Evolutionary conservation across 805 yeast genomes (phyloP).

Genomic region (Kluyveromyces wickerhamii): DNA sequence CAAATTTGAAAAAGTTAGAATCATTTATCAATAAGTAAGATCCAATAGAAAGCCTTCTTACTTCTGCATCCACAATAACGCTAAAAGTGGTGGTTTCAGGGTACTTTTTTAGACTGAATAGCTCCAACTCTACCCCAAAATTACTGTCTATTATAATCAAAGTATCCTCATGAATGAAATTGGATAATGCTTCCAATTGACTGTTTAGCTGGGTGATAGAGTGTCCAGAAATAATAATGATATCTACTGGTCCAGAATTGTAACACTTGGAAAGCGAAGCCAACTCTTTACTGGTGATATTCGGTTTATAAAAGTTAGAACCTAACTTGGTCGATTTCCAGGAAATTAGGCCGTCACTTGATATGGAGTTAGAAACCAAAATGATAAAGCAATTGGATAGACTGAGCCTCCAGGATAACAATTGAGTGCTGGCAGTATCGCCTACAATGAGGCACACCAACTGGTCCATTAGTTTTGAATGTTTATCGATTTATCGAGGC

Average conservation of each 20-base stretch:
- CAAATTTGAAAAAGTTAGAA: slow-evolving; percentile 20
- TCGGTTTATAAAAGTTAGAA: slow-evolving; percentile 28
- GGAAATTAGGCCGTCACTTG: slow-evolving; percentile 27
- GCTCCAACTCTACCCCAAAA: slow-evolving; percentile 27
- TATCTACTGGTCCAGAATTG: slow-evolving; percentile 12
- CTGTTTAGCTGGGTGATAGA: slow-evolving; percentile 21
- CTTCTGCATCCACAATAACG: slow-evolving; percentile 24
- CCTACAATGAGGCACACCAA: slow-evolving; percentile 16
- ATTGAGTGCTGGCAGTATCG: slow-evolving; percentile 28
- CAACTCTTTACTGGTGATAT: slow-evolving; percentile 22
- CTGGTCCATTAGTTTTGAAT: neutral
- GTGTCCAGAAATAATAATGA: slow-evolving; percentile 21
- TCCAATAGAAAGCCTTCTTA: slow-evolving; percentile 26
- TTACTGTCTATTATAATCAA: slow-evolving; percentile 22
- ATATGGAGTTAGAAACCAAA: slow-evolving; percentile 22
- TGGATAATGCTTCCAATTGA: slow-evolving; percentile 14
- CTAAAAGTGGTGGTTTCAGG: slow-evolving; percentile 21
- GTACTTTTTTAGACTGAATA: slow-evolving; percentile 12
- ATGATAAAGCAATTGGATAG: slow-evolving; percentile 25
- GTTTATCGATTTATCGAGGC: too few species aligned
- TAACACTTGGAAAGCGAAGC: slow-evolving; percentile 9
- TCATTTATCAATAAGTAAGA: slow-evolving; percentile 27
- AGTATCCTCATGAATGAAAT: slow-evolving; percentile 16
- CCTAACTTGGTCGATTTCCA: slow-evolving; percentile 29
- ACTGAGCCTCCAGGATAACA: slow-evolving; percentile 29